phyloP scores from a whole-genome alignment of 129 eudicot genomes.

The Artemisia annua region DNA sequence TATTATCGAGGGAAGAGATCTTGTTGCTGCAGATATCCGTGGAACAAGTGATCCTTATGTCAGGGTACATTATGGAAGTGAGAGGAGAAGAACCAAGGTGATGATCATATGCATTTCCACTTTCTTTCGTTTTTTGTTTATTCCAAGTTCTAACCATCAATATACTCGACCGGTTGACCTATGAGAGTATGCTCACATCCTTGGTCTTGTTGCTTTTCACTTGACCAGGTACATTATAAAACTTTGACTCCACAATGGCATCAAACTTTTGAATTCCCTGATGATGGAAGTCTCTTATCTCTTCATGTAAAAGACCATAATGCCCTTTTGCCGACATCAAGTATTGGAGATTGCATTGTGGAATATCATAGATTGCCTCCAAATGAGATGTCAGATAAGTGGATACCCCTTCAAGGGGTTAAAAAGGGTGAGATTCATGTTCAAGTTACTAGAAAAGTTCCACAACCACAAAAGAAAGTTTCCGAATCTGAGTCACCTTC shows the following conservation, averaged over 20 bases:
- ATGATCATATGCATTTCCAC: constrained; percentile 4
- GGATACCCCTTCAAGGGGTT: constrained; percentile 98
- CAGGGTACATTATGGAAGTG: constrained; percentile 82
- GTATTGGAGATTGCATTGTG: constrained; percentile 89
- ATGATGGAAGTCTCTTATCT: constrained; percentile 73
- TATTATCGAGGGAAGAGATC: constrained; percentile 84
- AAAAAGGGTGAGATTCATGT: constrained; percentile 93
- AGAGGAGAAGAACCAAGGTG: constrained; percentile 84
- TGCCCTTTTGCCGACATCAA: constrained; percentile 72
- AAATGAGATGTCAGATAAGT: constrained; percentile 77
- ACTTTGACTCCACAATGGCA: constrained; percentile 88
- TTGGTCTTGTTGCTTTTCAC: constrained; percentile 1
- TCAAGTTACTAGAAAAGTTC: constrained; percentile 76
- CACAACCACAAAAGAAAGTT: constrained; percentile 54
- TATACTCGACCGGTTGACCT: neutral
- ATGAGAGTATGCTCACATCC: neutral
- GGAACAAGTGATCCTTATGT: constrained; percentile 99
- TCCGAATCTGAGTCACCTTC: constrained; percentile 64
- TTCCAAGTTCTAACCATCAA: neutral
- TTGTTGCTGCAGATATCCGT: constrained; percentile 91
- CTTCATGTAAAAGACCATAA: constrained; percentile 91
- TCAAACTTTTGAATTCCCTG: constrained; percentile 91
- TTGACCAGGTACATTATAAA: constrained; percentile 66
- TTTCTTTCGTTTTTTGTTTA: neutral
- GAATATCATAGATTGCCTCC: constrained; percentile 87